Evolutionary conservation across 495 filamentous ascomycete species (phyloP).

Genomic region (Terfezia boudieri): DNA sequence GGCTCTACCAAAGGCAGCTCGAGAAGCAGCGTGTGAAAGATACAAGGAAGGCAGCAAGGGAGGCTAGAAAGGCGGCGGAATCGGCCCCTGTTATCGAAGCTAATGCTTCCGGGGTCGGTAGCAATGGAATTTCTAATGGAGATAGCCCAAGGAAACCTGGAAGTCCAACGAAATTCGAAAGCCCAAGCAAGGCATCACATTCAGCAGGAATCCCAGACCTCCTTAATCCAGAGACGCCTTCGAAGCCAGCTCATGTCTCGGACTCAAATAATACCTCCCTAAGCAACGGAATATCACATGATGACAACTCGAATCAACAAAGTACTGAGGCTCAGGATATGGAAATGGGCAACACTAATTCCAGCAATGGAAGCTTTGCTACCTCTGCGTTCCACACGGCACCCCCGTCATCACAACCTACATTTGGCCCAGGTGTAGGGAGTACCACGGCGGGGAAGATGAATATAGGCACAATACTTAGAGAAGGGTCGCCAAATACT

Average conservation of each 20-base stretch:
- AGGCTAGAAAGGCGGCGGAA: constrained; percentile 1
- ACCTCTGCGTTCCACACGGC: neutral
- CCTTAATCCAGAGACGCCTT: neutral
- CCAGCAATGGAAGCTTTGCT: neutral
- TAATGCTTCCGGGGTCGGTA: neutral
- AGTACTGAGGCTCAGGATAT: neutral
- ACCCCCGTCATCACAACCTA: neutral
- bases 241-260: neutral
- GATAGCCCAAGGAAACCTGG: neutral
- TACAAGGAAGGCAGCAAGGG: constrained; percentile 6
- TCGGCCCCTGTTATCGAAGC: neutral
- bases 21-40: constrained; percentile 27
- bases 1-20: constrained; percentile 51
- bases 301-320: neutral
- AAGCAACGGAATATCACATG: neutral
- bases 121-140: neutral
- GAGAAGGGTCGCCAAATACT: too few species aligned
- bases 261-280: neutral
- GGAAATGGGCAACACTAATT: neutral
- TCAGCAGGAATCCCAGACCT: neutral
- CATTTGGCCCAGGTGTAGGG: neutral
- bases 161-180: neutral
- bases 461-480: too few species aligned
- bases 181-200: too few species aligned
- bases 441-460: neutral